These are phyloP conservation scores for Rhodomyrtus psidioides DNA, from an alignment of 441 rosid genomes.

Conservation along the genomic window DNA sequence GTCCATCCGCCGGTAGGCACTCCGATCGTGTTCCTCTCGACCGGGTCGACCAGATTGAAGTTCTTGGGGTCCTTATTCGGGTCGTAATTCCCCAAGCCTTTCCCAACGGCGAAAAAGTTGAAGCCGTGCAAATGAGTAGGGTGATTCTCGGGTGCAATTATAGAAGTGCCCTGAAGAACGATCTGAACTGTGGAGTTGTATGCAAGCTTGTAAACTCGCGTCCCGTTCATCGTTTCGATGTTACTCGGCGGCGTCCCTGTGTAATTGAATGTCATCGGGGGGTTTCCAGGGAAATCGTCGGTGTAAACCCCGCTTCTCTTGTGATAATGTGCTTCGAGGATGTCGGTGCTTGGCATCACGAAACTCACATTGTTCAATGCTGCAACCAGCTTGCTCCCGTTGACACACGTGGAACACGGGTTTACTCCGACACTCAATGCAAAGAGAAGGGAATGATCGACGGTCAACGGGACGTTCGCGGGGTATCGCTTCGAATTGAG, in stretches of 20 bases:
- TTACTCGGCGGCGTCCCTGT: constrained; percentile 46
- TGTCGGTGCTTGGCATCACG: constrained; percentile 67
- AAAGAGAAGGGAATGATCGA: constrained; percentile 66
- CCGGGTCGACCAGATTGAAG: constrained; percentile 80
- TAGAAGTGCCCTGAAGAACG: constrained; percentile 77
- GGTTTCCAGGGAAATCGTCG: constrained; percentile 64
- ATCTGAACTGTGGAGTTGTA: constrained; percentile 76
- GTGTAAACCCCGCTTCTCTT: constrained; percentile 70
- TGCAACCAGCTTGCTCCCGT: constrained; percentile 68
- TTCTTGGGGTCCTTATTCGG: constrained; percentile 48
- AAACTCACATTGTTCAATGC: constrained; percentile 77
- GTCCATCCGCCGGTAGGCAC: constrained; percentile 94
- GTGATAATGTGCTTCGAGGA: constrained; percentile 79
- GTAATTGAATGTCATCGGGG: constrained; percentile 57
- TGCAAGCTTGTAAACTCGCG: constrained; percentile 51
- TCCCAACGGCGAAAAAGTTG: constrained; percentile 70
- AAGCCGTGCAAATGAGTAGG: constrained; percentile 85
- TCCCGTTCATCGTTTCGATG: constrained; percentile 47
- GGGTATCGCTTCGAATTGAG: constrained; percentile 67
- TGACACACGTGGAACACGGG: constrained; percentile 64
- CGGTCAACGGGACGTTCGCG: constrained; percentile 50
- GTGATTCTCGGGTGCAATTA: constrained; percentile 69
- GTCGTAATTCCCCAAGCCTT: constrained; percentile 67
- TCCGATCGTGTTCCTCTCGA: constrained; percentile 86
- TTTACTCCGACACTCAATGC: constrained; percentile 66